These are phyloP conservation scores for Linum lewisii DNA, from an alignment of 345 rosid genomes.

Conservation along the genomic window DNA sequence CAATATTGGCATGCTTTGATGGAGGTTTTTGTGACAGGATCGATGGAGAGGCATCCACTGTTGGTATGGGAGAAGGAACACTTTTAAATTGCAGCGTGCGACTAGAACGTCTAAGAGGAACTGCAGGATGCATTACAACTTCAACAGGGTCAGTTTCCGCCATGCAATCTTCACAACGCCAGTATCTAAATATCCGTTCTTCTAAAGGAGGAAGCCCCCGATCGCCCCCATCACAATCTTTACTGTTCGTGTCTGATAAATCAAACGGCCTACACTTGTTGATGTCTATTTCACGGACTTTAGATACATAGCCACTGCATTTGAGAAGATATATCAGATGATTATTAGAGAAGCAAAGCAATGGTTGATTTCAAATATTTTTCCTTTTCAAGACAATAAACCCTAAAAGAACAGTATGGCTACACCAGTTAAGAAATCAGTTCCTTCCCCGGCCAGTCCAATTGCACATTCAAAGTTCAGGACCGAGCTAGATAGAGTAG, in stretches of 20 bases:
- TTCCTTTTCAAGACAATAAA: background rate
- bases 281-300: constrained; percentile 35
- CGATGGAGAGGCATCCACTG: background rate
- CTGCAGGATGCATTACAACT: constrained; percentile 6
- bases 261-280: constrained; percentile 56
- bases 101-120: constrained; percentile 1
- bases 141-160: constrained; percentile 21
- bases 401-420: background rate
- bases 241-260: constrained; percentile 21
- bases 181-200: constrained; percentile 45
- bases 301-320: constrained; percentile 61
- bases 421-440: too few relatives aligned
- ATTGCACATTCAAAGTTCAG: background rate
- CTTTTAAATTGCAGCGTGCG: constrained; percentile 3
- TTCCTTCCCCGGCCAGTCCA: too few relatives aligned
- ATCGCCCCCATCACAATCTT: constrained; percentile 23
- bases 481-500: too few relatives aligned
- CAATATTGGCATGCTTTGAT: background rate
- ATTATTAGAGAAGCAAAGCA: constrained; percentile 11
- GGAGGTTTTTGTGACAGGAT: too few relatives aligned
- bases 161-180: constrained; percentile 42
- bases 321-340: background rate
- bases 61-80: constrained; percentile 2
- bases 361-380: background rate
- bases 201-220: constrained; percentile 39